Evolutionary conservation across 176 grass and related monocot genomes (phyloP).

Genomic region (Oryza longistaminata): DNA sequence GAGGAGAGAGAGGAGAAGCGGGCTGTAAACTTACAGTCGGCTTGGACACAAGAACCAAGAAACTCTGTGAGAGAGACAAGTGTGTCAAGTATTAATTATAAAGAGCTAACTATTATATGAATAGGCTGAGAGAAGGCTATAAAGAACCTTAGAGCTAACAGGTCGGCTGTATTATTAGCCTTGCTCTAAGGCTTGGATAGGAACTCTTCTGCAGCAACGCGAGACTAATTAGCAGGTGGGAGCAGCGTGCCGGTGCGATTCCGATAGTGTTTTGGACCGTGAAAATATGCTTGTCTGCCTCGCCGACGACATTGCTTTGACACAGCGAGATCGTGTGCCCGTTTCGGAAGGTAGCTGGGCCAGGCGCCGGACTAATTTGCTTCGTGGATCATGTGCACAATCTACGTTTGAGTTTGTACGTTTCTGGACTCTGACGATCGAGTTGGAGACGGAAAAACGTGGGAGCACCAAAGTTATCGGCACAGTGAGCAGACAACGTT

Average conservation of each 20-base stretch:
- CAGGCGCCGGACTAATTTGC: background rate
- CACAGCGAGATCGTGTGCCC: constrained; percentile 5
- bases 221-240: background rate
- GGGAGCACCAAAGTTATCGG: background rate
- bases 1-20: no score
- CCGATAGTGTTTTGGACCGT: background rate
- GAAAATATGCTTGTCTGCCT: constrained; percentile 28
- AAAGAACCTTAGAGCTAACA: no score
- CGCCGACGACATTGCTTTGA: background rate
- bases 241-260: background rate
- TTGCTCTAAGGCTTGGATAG: no score
- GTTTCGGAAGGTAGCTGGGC: constrained; percentile 10
- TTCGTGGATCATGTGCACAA: background rate
- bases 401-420: background rate
- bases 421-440: background rate
- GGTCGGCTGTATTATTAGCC: no score
- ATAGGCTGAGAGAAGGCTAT: no score
- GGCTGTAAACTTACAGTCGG: no score
- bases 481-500: background rate
- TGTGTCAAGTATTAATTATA: no score
- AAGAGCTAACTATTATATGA: no score
- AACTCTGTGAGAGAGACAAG: no score
- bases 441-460: background rate
- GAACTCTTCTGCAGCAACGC: background rate
- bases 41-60: no score